These are phyloP conservation scores for Globisporangium takayamanum DNA, from an alignment of 352 stramenopile genomes.

Conservation along the genomic window DNA sequence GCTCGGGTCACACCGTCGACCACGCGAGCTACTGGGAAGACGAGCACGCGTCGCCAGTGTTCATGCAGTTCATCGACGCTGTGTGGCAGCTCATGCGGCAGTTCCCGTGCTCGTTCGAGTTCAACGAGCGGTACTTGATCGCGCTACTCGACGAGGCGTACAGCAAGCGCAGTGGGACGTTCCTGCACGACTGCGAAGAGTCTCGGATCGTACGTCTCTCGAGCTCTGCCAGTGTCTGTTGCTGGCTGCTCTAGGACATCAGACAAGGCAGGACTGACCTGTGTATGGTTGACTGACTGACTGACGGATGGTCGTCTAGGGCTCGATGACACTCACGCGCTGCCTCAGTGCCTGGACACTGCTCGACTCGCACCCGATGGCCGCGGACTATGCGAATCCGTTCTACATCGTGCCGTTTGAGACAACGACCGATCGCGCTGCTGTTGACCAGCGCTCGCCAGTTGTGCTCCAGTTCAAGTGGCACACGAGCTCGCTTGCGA, in stretches of 20 bases:
- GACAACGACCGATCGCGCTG: constrained; percentile 13
- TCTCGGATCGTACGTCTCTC: constrained; percentile 53
- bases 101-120: constrained; percentile 97
- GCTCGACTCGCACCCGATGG: constrained; percentile 31
- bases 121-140: constrained; percentile 92
- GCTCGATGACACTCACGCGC: constrained; percentile 43
- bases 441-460: constrained; percentile 45
- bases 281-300: constrained; percentile 1
- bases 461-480: constrained; percentile 80
- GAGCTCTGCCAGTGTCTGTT: not conserved
- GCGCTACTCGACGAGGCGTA: constrained; percentile 95
- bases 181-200: constrained; percentile 95
- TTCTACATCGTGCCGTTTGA: constrained; percentile 62
- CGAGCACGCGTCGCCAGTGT: constrained; percentile 96
- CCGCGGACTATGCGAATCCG: constrained; percentile 59
- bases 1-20: constrained; percentile 63
- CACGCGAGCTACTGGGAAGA: constrained; percentile 88
- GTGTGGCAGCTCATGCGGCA: constrained; percentile 96
- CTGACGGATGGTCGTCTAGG: constrained; percentile 19
- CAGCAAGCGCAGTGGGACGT: constrained; percentile 94
- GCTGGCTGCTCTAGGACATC: not conserved
- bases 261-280: not conserved
- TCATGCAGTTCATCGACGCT: constrained; percentile 98
- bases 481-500: constrained; percentile 75
- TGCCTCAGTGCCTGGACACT: constrained; percentile 70